Percentiles rank a stretch among this genome's conserved stretches.
Conservation (phyloP, 2,329 filamentous ascomycete genomes). For the Microsporum canis region DNA sequence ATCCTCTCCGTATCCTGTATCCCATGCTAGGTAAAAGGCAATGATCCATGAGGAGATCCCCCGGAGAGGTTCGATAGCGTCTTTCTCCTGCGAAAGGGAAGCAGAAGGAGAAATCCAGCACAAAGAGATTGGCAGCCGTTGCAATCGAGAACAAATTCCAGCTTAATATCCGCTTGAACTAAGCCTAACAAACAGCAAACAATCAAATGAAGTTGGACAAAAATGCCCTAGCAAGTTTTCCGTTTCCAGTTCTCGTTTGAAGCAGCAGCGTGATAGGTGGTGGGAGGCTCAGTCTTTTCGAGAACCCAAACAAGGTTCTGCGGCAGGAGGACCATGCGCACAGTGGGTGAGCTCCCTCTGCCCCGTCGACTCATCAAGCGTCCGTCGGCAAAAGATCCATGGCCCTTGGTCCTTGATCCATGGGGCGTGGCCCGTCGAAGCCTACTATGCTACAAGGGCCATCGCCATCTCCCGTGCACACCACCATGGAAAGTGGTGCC, state of each 20-base stretch:
- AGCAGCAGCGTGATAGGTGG: background rate
- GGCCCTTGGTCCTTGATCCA: background rate
- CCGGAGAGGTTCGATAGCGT: background rate
- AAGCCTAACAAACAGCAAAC: background rate
- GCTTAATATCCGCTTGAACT: background rate
- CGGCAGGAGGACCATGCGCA: background rate
- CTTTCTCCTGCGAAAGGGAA: background rate
- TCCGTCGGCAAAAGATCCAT: background rate
- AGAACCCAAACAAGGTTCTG: background rate
- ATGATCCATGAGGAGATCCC: slow-evolving; percentile 2
- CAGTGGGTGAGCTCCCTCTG: background rate
- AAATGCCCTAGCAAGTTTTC: background rate
- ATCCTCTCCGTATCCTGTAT: background rate
- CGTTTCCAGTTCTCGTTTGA: background rate
- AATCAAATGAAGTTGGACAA: background rate
- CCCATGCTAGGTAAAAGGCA: background rate
- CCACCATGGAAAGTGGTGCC: background rate
- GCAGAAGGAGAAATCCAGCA: background rate
- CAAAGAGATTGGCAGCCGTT: background rate
- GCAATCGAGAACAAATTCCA: background rate
- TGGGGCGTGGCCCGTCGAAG: background rate
- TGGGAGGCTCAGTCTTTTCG: background rate
- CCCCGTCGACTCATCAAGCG: background rate
- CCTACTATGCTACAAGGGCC: background rate
- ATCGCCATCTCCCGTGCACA: background rate